Conservation (phyloP, 1,284 basidiomycete species). For the Termitomyces sp. region DNA sequence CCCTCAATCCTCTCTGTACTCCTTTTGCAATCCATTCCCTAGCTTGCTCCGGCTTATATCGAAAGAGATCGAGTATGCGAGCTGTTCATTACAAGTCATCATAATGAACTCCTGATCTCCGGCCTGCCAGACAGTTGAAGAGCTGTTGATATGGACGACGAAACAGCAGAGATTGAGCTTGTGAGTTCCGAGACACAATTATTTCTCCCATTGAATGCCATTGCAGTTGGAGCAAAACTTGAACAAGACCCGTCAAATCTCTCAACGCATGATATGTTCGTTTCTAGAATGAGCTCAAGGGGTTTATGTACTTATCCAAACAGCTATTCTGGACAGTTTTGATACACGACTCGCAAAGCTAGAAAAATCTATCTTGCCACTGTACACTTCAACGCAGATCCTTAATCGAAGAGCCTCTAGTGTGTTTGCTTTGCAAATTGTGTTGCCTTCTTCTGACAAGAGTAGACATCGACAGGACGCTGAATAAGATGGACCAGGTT, state of each 20-base stretch:
- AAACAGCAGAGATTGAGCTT: constrained; percentile 72
- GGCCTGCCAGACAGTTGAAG: not conserved
- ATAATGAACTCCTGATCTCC: not conserved
- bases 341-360: constrained; percentile 72
- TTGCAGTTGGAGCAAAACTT: constrained; percentile 76
- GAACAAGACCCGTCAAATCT: constrained; percentile 77
- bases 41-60: not conserved
- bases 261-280: constrained; percentile 77
- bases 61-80: not conserved
- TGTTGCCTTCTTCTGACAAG: not conserved
- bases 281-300: constrained; percentile 5
- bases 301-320: constrained; percentile 24
- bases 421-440: constrained; percentile 28
- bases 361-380: constrained; percentile 74
- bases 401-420: constrained; percentile 66
- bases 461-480: constrained; percentile 71
- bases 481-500: constrained; percentile 72
- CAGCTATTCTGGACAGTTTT: constrained; percentile 74
- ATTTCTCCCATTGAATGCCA: not conserved
- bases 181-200: constrained; percentile 29
- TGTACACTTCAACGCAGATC: constrained; percentile 72
- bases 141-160: constrained; percentile 56
- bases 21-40: not conserved
- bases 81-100: not conserved
- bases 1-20: not conserved